Evolutionary conservation across 1,284 basidiomycete genomes (phyloP).

Genomic region (Cutaneotrichosporon sp.): DNA sequence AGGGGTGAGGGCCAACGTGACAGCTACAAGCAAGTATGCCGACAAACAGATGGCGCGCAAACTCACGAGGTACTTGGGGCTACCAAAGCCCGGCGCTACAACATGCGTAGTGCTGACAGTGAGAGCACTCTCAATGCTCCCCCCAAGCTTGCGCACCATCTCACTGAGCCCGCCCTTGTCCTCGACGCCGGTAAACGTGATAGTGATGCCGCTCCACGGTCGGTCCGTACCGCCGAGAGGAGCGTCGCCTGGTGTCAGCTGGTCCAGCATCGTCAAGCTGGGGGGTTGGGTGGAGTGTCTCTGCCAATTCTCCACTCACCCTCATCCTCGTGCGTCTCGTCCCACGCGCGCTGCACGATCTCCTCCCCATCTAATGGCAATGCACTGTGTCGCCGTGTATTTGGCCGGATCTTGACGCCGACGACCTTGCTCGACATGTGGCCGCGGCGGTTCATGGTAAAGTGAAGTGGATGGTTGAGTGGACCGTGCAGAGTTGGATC

Average conservation of each 20-base stretch:
- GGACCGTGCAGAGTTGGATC: not conserved
- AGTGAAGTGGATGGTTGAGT: not conserved
- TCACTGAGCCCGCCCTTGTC: slow-evolving; percentile 37
- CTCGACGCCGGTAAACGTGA: slow-evolving; percentile 50
- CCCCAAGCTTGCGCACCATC: slow-evolving; percentile 37
- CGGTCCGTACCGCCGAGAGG: slow-evolving; percentile 15
- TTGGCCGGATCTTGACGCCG: slow-evolving; percentile 49
- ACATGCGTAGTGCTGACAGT: slow-evolving; percentile 47
- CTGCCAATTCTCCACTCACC: not conserved
- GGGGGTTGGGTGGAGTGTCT: too few relatives aligned
- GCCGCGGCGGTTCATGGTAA: slow-evolving; percentile 41
- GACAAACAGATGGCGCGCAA: not conserved
- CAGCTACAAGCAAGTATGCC: not conserved
- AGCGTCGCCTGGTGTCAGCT: slow-evolving; percentile 31
- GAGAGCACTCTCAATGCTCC: slow-evolving; percentile 40
- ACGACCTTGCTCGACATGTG: slow-evolving; percentile 48
- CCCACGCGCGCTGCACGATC: slow-evolving; percentile 30
- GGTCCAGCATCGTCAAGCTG: not conserved
- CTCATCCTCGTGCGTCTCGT: slow-evolving; percentile 26
- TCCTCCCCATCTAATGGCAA: slow-evolving; percentile 27
- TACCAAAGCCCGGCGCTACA: slow-evolving; percentile 36
- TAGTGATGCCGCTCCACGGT: slow-evolving; percentile 41
- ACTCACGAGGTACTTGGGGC: slow-evolving; percentile 47
- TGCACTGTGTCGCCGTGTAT: slow-evolving; percentile 12
- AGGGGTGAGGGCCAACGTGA: too few relatives aligned